These are phyloP conservation scores for Apocynum venetum DNA, from an alignment of 257 asterid genomes.

Conservation along the genomic window DNA sequence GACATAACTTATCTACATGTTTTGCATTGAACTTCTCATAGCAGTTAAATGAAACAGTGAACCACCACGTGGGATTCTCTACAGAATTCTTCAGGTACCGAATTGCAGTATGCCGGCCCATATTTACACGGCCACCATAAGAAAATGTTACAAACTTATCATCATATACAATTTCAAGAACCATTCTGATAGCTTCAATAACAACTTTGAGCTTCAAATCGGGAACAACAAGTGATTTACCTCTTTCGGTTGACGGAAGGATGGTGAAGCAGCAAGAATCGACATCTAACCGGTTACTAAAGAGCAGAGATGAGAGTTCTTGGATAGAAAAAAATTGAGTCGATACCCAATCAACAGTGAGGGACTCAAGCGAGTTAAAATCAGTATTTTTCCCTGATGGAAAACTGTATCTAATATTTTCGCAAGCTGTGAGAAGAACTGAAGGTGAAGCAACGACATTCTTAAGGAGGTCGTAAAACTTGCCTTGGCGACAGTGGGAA, in stretches of 20 bases:
- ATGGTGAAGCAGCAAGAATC: slow-evolving; percentile 46
- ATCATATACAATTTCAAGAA: slow-evolving; percentile 73
- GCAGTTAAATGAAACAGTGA: slow-evolving; percentile 47
- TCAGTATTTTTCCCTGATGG: not conserved
- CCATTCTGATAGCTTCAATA: slow-evolving; percentile 78
- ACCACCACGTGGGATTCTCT: slow-evolving; percentile 91
- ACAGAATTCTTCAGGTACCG: slow-evolving; percentile 71
- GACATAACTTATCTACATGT: slow-evolving; percentile 57
- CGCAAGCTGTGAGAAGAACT: slow-evolving; percentile 84
- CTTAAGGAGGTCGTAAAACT: slow-evolving; percentile 63
- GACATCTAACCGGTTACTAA: slow-evolving; percentile 38
- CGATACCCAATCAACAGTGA: slow-evolving; percentile 48
- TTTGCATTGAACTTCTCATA: slow-evolving; percentile 33
- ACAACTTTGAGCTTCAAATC: slow-evolving; percentile 87
- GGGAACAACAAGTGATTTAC: slow-evolving; percentile 66
- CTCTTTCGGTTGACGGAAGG: slow-evolving; percentile 24
- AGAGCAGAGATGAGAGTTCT: slow-evolving; percentile 60
- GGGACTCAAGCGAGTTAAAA: slow-evolving; percentile 27
- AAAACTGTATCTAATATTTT: slow-evolving; percentile 39
- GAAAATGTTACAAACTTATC: slow-evolving; percentile 76
- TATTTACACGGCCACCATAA: slow-evolving; percentile 70
- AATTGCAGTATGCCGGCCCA: slow-evolving; percentile 91
- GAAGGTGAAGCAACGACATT: slow-evolving; percentile 76
- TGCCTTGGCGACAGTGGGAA: slow-evolving; percentile 45
- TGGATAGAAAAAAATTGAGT: slow-evolving; percentile 57